Evolutionary conservation across 2,329 filamentous ascomycete genomes (phyloP).

Genomic region (Chrysoporthe deuterocubensis): DNA sequence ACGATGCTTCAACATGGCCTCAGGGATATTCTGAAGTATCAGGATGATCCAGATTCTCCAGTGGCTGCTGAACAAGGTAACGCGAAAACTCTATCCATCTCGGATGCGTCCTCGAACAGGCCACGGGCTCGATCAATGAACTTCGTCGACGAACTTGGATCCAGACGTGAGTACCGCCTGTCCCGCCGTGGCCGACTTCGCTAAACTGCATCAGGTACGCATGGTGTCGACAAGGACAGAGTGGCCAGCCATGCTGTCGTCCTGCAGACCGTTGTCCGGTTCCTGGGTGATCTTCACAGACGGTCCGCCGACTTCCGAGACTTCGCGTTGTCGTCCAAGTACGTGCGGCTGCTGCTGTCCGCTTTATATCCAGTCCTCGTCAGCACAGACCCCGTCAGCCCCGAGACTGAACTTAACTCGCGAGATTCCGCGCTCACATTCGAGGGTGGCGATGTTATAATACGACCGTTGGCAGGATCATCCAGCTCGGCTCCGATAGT

Average conservation of each 20-base stretch:
- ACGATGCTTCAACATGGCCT: constrained; percentile 88
- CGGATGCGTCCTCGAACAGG: constrained; percentile 38
- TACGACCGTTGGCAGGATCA: constrained; percentile 71
- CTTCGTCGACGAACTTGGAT: constrained; percentile 62
- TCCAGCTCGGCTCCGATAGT: constrained; percentile 70
- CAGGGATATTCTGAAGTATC: constrained; percentile 67
- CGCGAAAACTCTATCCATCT: constrained; percentile 32
- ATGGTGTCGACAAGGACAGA: constrained; percentile 50
- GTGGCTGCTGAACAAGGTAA: constrained; percentile 33
- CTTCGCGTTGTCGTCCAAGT: constrained; percentile 79
- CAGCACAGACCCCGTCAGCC: constrained; percentile 79
- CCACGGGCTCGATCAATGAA: constrained; percentile 67
- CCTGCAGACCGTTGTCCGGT: constrained; percentile 76
- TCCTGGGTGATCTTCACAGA: constrained; percentile 78
- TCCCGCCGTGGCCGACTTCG: background rate
- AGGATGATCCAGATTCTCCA: constrained; percentile 63
- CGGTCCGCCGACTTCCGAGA: constrained; percentile 80
- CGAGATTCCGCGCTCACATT: constrained; percentile 81
- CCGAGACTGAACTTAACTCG: constrained; percentile 86
- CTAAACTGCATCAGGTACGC: constrained; percentile 41
- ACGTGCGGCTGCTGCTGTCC: constrained; percentile 76
- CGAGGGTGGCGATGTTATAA: constrained; percentile 82
- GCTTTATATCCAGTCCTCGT: constrained; percentile 88
- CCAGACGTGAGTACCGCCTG: constrained; percentile 49
- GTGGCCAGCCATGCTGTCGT: constrained; percentile 65